Conservation (phyloP, 106 monocot species). For the Dioscorea zingiberensis region DNA sequence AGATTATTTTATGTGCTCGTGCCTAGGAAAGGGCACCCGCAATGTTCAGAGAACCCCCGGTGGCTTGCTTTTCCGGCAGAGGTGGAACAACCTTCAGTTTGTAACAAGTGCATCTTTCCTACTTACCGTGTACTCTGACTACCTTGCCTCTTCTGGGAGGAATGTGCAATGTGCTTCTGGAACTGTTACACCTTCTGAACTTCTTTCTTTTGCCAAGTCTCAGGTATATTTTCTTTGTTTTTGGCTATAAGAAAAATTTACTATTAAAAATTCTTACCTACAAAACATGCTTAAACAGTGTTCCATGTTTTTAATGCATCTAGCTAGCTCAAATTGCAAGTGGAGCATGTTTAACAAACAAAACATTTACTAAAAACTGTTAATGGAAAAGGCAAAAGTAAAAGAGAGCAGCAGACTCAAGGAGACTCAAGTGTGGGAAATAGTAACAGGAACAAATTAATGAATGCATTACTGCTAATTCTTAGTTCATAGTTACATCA, state of each 20-base stretch:
- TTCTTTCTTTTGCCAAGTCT: slow-evolving; percentile 71
- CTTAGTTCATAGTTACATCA: too few relatives aligned
- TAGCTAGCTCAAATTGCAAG: too few relatives aligned
- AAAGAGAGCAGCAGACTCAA: too few relatives aligned
- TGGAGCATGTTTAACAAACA: too few relatives aligned
- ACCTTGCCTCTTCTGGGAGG: slow-evolving; percentile 49
- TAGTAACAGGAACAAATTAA: too few relatives aligned
- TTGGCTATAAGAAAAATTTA: too few relatives aligned
- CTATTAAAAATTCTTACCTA: too few relatives aligned
- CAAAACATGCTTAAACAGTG: neutral
- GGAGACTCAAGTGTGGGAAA: too few relatives aligned
- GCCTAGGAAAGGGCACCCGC: slow-evolving; percentile 59
- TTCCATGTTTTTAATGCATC: too few relatives aligned
- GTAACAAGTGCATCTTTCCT: slow-evolving; percentile 86
- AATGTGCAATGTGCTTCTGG: slow-evolving; percentile 48
- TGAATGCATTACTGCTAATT: too few relatives aligned
- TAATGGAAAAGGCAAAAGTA: too few relatives aligned
- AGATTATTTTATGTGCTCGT: slow-evolving; percentile 83
- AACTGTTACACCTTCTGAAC: slow-evolving; percentile 38
- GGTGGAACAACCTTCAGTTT: slow-evolving; percentile 97
- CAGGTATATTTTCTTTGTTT: slow-evolving; percentile 27
- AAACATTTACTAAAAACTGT: too few relatives aligned
- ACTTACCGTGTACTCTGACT: slow-evolving; percentile 87
- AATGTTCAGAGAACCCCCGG: slow-evolving; percentile 83
- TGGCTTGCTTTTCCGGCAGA: slow-evolving; percentile 79